A percentile compares a stretch with the other conserved stretches of the same genome.
phyloP scores from a whole-genome alignment of 2,329 filamentous ascomycete species.

The Aspergillus sergii region DNA sequence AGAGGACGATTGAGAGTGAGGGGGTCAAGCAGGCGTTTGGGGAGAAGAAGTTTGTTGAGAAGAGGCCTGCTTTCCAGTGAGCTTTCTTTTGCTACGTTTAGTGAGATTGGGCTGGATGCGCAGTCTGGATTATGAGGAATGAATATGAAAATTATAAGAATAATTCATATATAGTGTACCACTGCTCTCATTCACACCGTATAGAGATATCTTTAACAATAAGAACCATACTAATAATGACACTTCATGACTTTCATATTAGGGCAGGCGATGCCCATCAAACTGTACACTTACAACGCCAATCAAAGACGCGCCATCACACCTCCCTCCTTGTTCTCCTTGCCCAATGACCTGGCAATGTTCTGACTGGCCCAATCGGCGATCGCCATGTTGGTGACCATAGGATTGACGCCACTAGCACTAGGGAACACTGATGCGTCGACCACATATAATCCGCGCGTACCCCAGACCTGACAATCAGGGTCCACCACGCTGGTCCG shows the following conservation, averaged over 20 bases:
- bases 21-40: constrained; percentile 33
- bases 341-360: constrained; percentile 35
- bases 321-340: constrained; percentile 14
- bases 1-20: constrained; percentile 16
- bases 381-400: constrained; percentile 56
- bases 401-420: constrained; percentile 55
- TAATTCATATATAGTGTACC: not conserved
- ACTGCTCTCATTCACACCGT: not conserved
- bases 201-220: not conserved
- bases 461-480: constrained; percentile 50
- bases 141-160: not conserved
- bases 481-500: constrained; percentile 49
- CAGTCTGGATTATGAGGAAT: not conserved
- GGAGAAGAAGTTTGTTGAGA: constrained; percentile 28
- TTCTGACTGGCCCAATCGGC: constrained; percentile 49
- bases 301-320: constrained; percentile 29
- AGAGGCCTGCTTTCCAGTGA: constrained; percentile 7
- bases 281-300: not conserved
- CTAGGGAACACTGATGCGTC: constrained; percentile 55
- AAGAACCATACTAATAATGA: not conserved
- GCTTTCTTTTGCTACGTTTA: no score
- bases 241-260: not conserved
- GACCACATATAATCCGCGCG: constrained; percentile 49
- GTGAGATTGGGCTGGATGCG: not conserved
- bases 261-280: not conserved